Evolutionary conservation across 2,329 filamentous ascomycete genomes (phyloP).

Genomic region (Dothideomycetidae sp.): DNA sequence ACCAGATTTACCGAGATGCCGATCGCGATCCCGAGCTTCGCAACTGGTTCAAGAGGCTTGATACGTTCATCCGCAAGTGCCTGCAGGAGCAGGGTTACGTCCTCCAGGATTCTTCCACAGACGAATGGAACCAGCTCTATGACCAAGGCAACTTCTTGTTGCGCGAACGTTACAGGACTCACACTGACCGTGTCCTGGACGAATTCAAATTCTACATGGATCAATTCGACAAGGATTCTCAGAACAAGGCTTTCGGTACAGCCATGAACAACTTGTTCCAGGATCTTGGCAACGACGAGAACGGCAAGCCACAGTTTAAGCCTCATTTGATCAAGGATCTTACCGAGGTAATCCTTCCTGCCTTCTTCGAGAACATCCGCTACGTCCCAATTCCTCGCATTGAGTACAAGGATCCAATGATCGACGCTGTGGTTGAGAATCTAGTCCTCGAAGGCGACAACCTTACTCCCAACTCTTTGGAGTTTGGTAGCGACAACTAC

Average conservation of each 20-base stretch:
- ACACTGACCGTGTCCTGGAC: constrained; percentile 75
- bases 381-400: constrained; percentile 92
- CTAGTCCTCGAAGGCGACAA: constrained; percentile 93
- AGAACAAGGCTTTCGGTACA: constrained; percentile 67
- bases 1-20: constrained; percentile 73
- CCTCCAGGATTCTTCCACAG: constrained; percentile 62
- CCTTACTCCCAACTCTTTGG: constrained; percentile 81
- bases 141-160: constrained; percentile 77
- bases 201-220: constrained; percentile 80
- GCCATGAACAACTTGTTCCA: constrained; percentile 73
- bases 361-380: constrained; percentile 65
- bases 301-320: constrained; percentile 82
- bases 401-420: constrained; percentile 70
- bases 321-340: constrained; percentile 82
- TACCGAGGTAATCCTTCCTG: constrained; percentile 71
- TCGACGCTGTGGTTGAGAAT: constrained; percentile 88
- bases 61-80: constrained; percentile 66
- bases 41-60: constrained; percentile 70
- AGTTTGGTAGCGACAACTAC: constrained; percentile 85
- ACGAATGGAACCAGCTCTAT: constrained; percentile 72
- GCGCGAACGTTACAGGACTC: constrained; percentile 70
- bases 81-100: constrained; percentile 85
- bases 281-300: constrained; percentile 75
- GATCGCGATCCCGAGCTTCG: constrained; percentile 76
- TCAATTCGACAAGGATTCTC: constrained; percentile 77